These are phyloP conservation scores for Sporothrix brasiliensis DNA, from an alignment of 2,329 filamentous ascomycete species.

Conservation along the genomic window DNA sequence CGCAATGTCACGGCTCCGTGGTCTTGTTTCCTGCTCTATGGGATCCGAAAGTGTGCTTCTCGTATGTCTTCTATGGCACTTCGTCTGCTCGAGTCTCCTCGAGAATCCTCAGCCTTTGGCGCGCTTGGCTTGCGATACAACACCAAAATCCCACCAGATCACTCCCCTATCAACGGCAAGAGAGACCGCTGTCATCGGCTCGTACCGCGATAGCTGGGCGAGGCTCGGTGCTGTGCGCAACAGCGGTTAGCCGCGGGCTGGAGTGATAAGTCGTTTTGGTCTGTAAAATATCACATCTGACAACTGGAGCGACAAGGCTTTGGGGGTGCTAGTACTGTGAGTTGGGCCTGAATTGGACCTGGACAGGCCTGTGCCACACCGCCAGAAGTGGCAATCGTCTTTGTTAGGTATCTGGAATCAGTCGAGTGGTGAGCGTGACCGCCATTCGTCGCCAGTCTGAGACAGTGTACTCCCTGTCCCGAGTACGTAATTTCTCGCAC, in stretches of 20 bases:
- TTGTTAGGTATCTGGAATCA: neutral
- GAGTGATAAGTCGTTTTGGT: neutral
- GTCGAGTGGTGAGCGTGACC: neutral
- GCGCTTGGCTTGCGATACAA: neutral
- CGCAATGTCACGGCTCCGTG: no score
- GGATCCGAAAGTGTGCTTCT: no score
- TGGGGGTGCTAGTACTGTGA: neutral
- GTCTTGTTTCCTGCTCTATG: no score
- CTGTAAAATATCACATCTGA: no score
- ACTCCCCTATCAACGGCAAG: constrained; percentile 1
- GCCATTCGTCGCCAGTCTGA: neutral
- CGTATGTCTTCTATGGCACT: no score
- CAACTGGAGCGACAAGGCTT: neutral
- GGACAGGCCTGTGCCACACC: constrained; percentile 1
- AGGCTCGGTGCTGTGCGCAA: no score
- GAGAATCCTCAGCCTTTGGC: constrained; percentile 8
- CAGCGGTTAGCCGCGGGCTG: neutral
- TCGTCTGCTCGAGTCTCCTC: no score
- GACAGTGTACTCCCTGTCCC: constrained; percentile 21
- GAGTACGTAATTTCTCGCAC: constrained; percentile 23
- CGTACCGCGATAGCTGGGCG: no score
- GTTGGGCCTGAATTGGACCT: neutral
- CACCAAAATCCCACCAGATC: neutral
- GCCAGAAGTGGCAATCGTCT: constrained; percentile 10
- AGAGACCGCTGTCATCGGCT: neutral